These are phyloP conservation scores for Ampelocalamus luodianensis DNA, from an alignment of 176 grass and related monocot genomes.

Conservation along the genomic window DNA sequence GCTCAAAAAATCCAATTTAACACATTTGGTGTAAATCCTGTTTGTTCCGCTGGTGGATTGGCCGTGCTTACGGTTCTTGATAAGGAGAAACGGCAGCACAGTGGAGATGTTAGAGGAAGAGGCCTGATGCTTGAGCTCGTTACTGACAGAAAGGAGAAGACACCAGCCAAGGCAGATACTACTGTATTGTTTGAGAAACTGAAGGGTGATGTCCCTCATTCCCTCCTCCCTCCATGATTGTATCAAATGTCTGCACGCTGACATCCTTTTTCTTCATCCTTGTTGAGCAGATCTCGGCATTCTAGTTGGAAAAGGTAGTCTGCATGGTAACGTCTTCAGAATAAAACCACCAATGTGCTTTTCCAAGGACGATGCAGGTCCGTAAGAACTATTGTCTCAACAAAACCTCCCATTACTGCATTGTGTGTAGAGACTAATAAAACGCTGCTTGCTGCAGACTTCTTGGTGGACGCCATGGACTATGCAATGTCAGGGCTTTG, in stretches of 20 bases:
- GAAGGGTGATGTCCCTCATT: slow-evolving; percentile 53
- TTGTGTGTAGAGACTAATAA: neutral
- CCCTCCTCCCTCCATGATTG: neutral
- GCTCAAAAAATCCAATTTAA: slow-evolving; percentile 94
- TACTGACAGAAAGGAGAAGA: slow-evolving; percentile 81
- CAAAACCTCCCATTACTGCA: neutral
- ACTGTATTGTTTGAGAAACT: slow-evolving; percentile 86
- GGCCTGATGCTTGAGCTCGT: slow-evolving; percentile 98
- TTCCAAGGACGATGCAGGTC: slow-evolving; percentile 86
- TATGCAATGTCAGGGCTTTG: slow-evolving; percentile 82
- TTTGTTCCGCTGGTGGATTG: slow-evolving; percentile 89
- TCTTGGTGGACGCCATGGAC: slow-evolving; percentile 83
- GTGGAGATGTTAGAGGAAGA: slow-evolving; percentile 95
- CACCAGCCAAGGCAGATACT: slow-evolving; percentile 85
- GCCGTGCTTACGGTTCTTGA: slow-evolving; percentile 93
- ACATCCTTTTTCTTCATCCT: neutral
- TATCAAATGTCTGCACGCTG: neutral
- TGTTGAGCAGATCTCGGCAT: slow-evolving; percentile 70
- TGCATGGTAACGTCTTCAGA: slow-evolving; percentile 90
- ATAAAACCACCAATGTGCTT: slow-evolving; percentile 99
- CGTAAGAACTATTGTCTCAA: neutral
- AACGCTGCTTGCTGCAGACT: slow-evolving; percentile 57
- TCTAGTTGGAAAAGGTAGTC: slow-evolving; percentile 85
- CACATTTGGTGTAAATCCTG: slow-evolving; percentile 94
- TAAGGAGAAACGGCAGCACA: slow-evolving; percentile 91